A percentile compares a stretch with the other conserved stretches of the same genome.
Evolutionary conservation across 345 rosid species (phyloP).

Genomic region (Citrus australasica): DNA sequence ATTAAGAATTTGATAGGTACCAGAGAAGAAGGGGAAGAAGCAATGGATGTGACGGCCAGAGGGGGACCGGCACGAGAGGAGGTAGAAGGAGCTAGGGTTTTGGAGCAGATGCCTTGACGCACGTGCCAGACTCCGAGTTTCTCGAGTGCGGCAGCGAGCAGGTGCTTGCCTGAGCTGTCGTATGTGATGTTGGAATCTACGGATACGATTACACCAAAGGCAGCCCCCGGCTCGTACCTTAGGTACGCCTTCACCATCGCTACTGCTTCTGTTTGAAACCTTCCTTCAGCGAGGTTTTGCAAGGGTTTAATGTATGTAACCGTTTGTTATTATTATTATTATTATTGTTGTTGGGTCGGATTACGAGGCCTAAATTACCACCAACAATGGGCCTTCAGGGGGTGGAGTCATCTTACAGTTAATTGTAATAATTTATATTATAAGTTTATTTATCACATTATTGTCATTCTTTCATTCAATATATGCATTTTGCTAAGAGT

Average conservation of each 20-base stretch:
- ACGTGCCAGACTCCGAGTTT: conserved; percentile 88
- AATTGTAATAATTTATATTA: no score
- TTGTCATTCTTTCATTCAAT: no score
- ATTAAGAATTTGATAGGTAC: conserved; percentile 27
- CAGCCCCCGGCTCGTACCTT: conserved; percentile 61
- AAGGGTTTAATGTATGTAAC: conserved; percentile 7
- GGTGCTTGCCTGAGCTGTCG: conserved; percentile 63
- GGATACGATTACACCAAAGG: conserved; percentile 67
- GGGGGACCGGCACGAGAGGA: conserved; percentile 50
- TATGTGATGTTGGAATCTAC: conserved; percentile 60
- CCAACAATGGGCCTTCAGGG: no score
- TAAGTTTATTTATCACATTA: no score
- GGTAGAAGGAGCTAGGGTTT: conserved; percentile 53
- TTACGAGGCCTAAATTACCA: no score
- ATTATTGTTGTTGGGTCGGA: no score
- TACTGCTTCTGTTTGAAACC: background rate
- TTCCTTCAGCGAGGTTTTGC: conserved; percentile 8
- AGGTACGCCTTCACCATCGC: conserved; percentile 74
- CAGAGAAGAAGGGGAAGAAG: conserved; percentile 51
- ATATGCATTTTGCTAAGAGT: no score
- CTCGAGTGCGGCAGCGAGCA: conserved; percentile 83
- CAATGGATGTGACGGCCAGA: conserved; percentile 55
- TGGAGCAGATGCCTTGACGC: conserved; percentile 79
- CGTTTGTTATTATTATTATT: no score
- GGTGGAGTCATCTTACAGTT: no score